phyloP scores from a whole-genome alignment of 106 monocot genomes.

The Dendrobium chrysotoxum region DNA sequence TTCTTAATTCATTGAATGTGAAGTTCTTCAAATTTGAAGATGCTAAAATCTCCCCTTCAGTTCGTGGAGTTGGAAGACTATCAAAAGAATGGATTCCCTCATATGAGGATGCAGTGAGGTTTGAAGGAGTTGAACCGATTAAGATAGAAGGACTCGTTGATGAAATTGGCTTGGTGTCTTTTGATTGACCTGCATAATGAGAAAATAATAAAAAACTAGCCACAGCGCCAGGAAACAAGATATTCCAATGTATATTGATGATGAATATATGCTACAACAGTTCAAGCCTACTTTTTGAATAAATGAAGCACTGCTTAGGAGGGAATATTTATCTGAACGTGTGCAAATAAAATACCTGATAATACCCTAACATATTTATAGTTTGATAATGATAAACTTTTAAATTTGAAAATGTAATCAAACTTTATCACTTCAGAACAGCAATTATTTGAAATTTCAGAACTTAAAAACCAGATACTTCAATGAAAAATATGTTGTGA shows the following conservation, averaged over 20 bases:
- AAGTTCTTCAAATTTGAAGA: conserved; percentile 75
- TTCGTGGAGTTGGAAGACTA: conserved; percentile 39
- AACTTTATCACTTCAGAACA: background rate
- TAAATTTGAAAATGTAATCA: background rate
- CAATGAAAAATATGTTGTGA: too few relatives aligned
- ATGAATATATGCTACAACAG: background rate
- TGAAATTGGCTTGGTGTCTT: conserved; percentile 27
- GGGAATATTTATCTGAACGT: background rate
- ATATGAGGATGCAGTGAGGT: conserved; percentile 37
- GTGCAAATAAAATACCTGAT: background rate
- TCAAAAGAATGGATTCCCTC: conserved; percentile 25
- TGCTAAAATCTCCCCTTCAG: conserved; percentile 74
- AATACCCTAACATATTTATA: background rate
- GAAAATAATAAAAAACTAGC: conserved; percentile 9
- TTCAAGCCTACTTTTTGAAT: background rate
- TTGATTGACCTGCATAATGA: conserved; percentile 27
- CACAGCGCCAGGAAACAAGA: background rate
- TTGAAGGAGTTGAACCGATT: conserved; percentile 35
- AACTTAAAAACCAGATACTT: too few relatives aligned
- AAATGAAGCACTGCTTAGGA: background rate
- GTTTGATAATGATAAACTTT: background rate
- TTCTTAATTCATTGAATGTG: conserved; percentile 60
- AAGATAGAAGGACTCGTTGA: conserved; percentile 17
- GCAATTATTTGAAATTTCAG: too few relatives aligned
- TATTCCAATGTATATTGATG: background rate